Base-by-base conservation (phyloP, 805 yeast genomes). In the Tetrapisispora iriomotensis region DNA sequence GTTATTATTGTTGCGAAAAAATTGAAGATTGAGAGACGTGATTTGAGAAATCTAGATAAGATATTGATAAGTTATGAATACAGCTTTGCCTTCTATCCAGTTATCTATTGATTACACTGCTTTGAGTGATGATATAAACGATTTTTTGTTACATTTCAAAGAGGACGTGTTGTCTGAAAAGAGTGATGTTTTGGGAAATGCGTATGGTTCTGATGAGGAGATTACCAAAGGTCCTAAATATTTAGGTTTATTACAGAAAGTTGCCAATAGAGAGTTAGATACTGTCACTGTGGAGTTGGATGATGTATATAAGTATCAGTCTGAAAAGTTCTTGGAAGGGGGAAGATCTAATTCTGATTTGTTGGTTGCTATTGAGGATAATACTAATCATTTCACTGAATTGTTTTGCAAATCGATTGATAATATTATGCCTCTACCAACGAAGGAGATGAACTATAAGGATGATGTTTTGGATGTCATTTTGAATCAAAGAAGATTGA, bases 391-490 rank as follows among this genome's bases (percentile, higher is more conserved):
- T 50, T 90, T 80, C 54, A 62, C 77, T 19, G 96, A 90, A 51
- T 55, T 92, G 21, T 82, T 94, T 55, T 71, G 85, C 37, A 65
- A 68, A 36, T 79, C 78, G 13, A 74, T 85, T 32, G 99, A 92
- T 62, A 78, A 75, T 36, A 60, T 85, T 42, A 73, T 90, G 75
- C 98, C 98, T 0, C 41, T 50, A 33, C 90, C 97, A n/a, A 80
- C 92, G 2, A 75, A 71, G 36, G 88, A 83, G 44, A 69, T 90
- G 38, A 66, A 78, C 33, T 84, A 82, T 57, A 77, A 78, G 48
- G 96, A 86, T 58, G 95, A 85, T 49, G 97, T 92, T 10, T 66
- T 92, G 46, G 98, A 92, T 56, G 94, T 92, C 42, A 85, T 92
- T 41, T 68, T 88, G 48, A 88, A 85, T 55, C 97, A 92, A 66